These are phyloP conservation scores for Cercospora nicotianae DNA, from an alignment of 2,329 filamentous ascomycete genomes.

Conservation along the genomic window DNA sequence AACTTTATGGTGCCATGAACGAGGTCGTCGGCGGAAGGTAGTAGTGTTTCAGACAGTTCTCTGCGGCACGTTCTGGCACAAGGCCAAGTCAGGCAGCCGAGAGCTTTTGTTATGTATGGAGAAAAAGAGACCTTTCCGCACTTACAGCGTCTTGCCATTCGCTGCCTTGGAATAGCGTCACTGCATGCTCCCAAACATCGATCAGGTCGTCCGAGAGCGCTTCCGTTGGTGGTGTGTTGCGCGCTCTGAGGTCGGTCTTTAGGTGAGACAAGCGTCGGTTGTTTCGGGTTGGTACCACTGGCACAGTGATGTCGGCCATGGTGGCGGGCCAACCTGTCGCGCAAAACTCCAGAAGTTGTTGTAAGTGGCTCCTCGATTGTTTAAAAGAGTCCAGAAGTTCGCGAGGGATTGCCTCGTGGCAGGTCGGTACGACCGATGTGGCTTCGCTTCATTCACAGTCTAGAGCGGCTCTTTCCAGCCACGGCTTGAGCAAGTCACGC, in stretches of 20 bases:
- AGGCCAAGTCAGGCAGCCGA: too few relatives aligned
- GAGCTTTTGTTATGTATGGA: too few relatives aligned
- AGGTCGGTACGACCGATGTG: slow-evolving; percentile 7
- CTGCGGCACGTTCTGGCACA: too few relatives aligned
- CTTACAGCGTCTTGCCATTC: slow-evolving; percentile 37
- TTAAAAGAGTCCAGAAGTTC: not conserved
- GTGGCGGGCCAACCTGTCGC: slow-evolving; percentile 1
- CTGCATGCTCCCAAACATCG: slow-evolving; percentile 40
- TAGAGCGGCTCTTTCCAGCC: slow-evolving; percentile 18
- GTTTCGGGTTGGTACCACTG: slow-evolving; percentile 5
- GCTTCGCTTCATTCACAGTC: slow-evolving; percentile 15
- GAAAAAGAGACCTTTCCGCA: not conserved
- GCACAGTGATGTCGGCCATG: slow-evolving; percentile 1
- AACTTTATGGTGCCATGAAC: too few relatives aligned
- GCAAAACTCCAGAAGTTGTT: not conserved
- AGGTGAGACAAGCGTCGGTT: slow-evolving; percentile 10
- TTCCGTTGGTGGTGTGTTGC: not conserved
- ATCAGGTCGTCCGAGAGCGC: slow-evolving; percentile 24
- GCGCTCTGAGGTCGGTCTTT: not conserved
- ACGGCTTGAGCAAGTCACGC: slow-evolving; percentile 11
- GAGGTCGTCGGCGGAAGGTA: too few relatives aligned
- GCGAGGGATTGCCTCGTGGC: slow-evolving; percentile 1
- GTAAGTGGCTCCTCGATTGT: not conserved
- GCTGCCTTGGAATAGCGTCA: slow-evolving; percentile 35
- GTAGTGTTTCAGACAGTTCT: too few relatives aligned